phyloP scores from a whole-genome alignment of 208 protist genomes.

The Tetramitus jugosus region DNA sequence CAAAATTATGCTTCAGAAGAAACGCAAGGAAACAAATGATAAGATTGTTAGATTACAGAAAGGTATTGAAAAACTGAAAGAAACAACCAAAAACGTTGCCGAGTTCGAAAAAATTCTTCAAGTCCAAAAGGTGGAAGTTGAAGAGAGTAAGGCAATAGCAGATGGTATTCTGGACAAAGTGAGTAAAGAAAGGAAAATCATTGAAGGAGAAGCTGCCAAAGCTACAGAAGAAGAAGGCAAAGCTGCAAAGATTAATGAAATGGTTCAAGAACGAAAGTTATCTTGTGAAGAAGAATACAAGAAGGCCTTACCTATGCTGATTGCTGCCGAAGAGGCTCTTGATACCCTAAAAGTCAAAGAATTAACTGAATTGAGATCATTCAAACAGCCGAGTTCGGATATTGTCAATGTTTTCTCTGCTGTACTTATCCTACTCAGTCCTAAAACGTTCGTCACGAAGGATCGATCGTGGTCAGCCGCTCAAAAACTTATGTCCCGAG shows the following conservation, averaged over 20 bases:
- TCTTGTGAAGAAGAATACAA: slow-evolving; percentile 68
- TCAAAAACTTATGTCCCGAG: slow-evolving; percentile 53
- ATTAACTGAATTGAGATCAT: slow-evolving; percentile 63
- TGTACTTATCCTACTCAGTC: slow-evolving; percentile 45
- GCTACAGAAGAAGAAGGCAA: slow-evolving; percentile 29
- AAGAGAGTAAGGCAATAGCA: slow-evolving; percentile 24
- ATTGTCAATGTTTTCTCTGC: slow-evolving; percentile 42
- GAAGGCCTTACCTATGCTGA: slow-evolving; percentile 32
- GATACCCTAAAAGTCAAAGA: slow-evolving; percentile 64
- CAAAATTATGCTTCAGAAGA: slow-evolving; percentile 47
- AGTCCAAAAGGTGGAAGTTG: slow-evolving; percentile 25
- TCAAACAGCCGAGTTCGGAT: slow-evolving; percentile 48
- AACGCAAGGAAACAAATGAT: slow-evolving; percentile 24
- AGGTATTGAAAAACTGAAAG: slow-evolving; percentile 37
- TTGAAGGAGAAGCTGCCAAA: slow-evolving; percentile 29
- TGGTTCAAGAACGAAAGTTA: slow-evolving; percentile 28
- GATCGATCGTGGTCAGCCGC: slow-evolving; percentile 63
- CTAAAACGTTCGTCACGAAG: slow-evolving; percentile 43
- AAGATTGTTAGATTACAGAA: slow-evolving; percentile 36
- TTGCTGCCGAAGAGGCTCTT: slow-evolving; percentile 42
- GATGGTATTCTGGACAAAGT: slow-evolving; percentile 33
- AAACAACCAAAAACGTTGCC: slow-evolving; percentile 36
- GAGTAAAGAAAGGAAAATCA: slow-evolving; percentile 14
- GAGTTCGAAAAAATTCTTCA: slow-evolving; percentile 36
- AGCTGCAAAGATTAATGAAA: slow-evolving; percentile 46